A percentile compares a stretch with the other conserved stretches of the same genome.
These are phyloP conservation scores for Sporothrix variecibatus DNA, from an alignment of 2,329 filamentous ascomycete genomes.

Conservation along the genomic window DNA sequence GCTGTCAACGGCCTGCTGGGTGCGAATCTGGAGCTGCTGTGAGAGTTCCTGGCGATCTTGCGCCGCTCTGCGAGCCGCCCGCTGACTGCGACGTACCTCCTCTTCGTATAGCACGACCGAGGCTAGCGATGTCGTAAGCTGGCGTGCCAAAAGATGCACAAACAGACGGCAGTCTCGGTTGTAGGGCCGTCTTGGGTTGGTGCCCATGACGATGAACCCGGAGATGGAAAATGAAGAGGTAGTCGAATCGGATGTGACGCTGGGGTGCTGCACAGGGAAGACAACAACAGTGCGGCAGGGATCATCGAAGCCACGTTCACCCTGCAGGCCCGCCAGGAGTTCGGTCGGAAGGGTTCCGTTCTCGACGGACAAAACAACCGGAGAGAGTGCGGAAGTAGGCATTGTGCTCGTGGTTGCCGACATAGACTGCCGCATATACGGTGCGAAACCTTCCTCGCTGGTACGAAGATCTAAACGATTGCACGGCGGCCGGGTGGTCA, in stretches of 20 bases:
- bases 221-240: conserved; percentile 63
- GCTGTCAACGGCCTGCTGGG: conserved; percentile 63
- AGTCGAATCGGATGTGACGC: conserved; percentile 38
- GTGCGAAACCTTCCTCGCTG: conserved; percentile 72
- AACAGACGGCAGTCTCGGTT: conserved; percentile 81
- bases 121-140: conserved; percentile 76
- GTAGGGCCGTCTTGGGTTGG: conserved; percentile 76
- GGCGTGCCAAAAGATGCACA: conserved; percentile 70
- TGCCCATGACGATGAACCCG: conserved; percentile 76
- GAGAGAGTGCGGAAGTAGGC: conserved; percentile 40
- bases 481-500: conserved; percentile 62
- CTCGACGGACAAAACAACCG: conserved; percentile 68
- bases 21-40: conserved; percentile 68
- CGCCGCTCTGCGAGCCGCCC: conserved; percentile 72
- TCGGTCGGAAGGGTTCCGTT: conserved; percentile 64
- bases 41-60: conserved; percentile 76
- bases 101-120: conserved; percentile 83
- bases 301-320: conserved; percentile 68
- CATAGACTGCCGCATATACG: conserved; percentile 76
- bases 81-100: conserved; percentile 73
- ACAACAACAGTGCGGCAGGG: conserved; percentile 70
- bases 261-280: conserved; percentile 77
- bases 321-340: conserved; percentile 63
- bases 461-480: conserved; percentile 70
- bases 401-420: conserved; percentile 44